phyloP scores from a whole-genome alignment of 1,284 basidiomycete genomes.

The Kwoniella shivajii region DNA sequence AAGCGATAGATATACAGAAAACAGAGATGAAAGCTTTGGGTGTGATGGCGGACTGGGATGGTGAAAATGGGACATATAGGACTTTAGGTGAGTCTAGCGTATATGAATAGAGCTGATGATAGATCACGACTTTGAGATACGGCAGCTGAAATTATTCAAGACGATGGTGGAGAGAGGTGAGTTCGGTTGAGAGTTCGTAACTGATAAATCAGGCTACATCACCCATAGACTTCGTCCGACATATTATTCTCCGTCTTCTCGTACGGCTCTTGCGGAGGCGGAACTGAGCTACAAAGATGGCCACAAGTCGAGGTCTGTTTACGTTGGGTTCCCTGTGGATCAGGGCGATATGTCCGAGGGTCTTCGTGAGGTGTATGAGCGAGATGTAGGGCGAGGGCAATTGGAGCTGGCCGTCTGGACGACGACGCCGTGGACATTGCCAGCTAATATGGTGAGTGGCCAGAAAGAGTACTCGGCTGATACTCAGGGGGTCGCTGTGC shows the following conservation, averaged over 20 bases:
- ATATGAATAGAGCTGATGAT: slow-evolving; percentile 6
- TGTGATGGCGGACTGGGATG: slow-evolving; percentile 90
- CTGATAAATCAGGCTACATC: slow-evolving; percentile 56
- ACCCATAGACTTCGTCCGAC: slow-evolving; percentile 87
- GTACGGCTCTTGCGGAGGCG: slow-evolving; percentile 92
- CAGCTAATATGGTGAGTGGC: slow-evolving; percentile 81
- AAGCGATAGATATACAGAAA: slow-evolving; percentile 76
- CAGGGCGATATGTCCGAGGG: slow-evolving; percentile 39
- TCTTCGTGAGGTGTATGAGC: slow-evolving; percentile 30
- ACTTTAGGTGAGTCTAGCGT: slow-evolving; percentile 68
- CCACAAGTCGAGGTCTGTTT: slow-evolving; percentile 84
- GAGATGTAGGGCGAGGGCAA: slow-evolving; percentile 10
- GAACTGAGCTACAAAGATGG: slow-evolving; percentile 89
- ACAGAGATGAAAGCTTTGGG: slow-evolving; percentile 79
- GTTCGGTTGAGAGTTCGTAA: slow-evolving; percentile 1
- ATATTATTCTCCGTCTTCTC: slow-evolving; percentile 93
- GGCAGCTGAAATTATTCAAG: slow-evolving; percentile 84
- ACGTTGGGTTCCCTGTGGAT: slow-evolving; percentile 71
- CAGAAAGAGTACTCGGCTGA: neutral
- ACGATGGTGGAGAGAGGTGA: slow-evolving; percentile 82
- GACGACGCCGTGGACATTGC: slow-evolving; percentile 96
- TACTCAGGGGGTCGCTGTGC: slow-evolving; percentile 78
- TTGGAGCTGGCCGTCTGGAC: slow-evolving; percentile 89
- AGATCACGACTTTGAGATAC: slow-evolving; percentile 86
- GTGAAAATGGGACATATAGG: slow-evolving; percentile 72